Conservation (phyloP, 345 rosid genomes). For the Iberis pinnata region DNA sequence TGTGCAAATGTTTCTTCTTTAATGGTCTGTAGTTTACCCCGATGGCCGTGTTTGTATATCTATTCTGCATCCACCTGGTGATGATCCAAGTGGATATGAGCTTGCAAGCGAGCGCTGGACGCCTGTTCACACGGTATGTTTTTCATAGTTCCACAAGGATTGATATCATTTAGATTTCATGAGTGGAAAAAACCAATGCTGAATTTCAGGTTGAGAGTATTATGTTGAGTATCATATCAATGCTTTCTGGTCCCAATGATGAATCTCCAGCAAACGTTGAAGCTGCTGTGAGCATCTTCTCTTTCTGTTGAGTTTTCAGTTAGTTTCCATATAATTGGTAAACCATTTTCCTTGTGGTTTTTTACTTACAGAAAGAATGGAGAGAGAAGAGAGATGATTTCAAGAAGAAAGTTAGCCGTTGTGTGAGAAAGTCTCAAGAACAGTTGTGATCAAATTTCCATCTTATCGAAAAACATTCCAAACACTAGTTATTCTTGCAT, state of each 20-base stretch:
- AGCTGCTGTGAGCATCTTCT: not conserved
- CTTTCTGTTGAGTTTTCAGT: no score
- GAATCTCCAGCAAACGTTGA: constrained; percentile 17
- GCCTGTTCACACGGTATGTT: constrained; percentile 88
- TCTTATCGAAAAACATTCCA: constrained; percentile 14
- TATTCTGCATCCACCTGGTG: constrained; percentile 98
- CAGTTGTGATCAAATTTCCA: constrained; percentile 40
- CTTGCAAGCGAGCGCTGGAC: constrained; percentile 97
- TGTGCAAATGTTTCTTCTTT: not conserved
- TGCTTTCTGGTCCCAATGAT: constrained; percentile 86
- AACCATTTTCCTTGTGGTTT: not conserved
- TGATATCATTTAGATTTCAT: not conserved
- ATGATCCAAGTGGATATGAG: constrained; percentile 95
- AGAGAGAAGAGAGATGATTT: constrained; percentile 65
- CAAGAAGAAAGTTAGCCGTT: constrained; percentile 64
- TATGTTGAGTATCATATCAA: constrained; percentile 75
- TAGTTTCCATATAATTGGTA: no score
- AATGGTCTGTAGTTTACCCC: constrained; percentile 53
- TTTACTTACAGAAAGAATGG: constrained; percentile 52
- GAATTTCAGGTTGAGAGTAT: constrained; percentile 49
- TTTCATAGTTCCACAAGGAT: not conserved
- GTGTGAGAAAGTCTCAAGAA: constrained; percentile 63
- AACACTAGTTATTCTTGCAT: constrained; percentile 10
- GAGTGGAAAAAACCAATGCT: not conserved
- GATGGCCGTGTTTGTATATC: constrained; percentile 98